These are phyloP conservation scores for Tolypocladium nubicola DNA, from an alignment of 2,329 filamentous ascomycete genomes.

Conservation along the genomic window DNA sequence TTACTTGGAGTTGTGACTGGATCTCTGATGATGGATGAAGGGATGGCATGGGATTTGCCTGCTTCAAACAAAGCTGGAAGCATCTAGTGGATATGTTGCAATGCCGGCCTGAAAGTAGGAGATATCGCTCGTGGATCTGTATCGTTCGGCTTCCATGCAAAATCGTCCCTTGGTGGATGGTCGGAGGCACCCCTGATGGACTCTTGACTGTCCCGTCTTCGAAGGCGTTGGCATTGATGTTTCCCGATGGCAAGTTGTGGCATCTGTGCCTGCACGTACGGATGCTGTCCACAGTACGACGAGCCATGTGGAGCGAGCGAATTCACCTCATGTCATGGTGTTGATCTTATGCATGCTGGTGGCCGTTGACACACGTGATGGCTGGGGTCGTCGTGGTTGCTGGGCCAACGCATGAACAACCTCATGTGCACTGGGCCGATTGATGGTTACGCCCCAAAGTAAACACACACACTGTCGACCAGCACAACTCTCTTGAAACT, in stretches of 20 bases:
- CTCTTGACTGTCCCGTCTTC: no score
- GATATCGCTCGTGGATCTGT: background rate
- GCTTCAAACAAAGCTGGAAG: background rate
- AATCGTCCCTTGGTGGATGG: background rate
- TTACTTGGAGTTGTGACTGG: background rate
- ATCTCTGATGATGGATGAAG: background rate
- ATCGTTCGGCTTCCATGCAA: background rate
- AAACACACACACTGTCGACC: background rate
- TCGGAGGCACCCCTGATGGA: background rate
- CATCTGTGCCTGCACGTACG: background rate
- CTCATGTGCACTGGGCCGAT: background rate
- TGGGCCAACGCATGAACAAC: slow-evolving; percentile 3
- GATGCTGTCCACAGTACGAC: background rate
- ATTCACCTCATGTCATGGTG: background rate
- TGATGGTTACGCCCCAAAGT: background rate
- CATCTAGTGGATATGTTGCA: background rate
- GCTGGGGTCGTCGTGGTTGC: background rate
- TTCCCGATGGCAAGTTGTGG: background rate
- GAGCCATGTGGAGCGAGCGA: background rate
- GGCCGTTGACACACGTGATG: background rate
- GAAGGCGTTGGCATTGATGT: background rate
- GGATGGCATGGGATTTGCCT: background rate
- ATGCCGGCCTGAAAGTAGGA: background rate
- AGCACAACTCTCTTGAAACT: background rate
- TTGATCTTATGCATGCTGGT: background rate